phyloP scores from a whole-genome alignment of 371 early-diverging fungal species.

The Mortierella sp. region DNA sequence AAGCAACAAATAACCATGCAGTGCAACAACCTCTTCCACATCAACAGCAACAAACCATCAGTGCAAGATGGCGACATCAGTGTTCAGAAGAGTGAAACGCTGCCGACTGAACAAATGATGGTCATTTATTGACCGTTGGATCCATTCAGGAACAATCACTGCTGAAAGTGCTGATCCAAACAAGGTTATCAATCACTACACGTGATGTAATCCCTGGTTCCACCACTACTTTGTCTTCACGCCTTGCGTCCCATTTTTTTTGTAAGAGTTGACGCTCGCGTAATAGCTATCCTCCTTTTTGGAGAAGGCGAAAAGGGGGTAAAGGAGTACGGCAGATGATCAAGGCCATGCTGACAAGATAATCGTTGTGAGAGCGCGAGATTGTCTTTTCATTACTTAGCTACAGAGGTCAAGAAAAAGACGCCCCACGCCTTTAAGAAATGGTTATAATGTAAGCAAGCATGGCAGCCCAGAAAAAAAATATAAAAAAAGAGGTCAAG shows the following conservation, averaged over 20 bases:
- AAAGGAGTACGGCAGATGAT: background rate
- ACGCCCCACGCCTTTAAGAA: background rate
- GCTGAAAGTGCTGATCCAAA: background rate
- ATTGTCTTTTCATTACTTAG: background rate
- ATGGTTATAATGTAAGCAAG: background rate
- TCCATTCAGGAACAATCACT: background rate
- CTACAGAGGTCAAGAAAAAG: background rate
- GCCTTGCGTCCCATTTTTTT: too few species aligned
- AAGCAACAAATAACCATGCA: slow-evolving; percentile 5
- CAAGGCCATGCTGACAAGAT: background rate
- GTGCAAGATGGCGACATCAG: background rate
- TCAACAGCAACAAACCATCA: background rate
- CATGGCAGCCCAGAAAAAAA: background rate
- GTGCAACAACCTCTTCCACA: background rate
- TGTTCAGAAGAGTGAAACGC: background rate
- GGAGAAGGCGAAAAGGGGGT: background rate
- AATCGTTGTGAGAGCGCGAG: background rate
- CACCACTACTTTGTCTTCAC: too few species aligned
- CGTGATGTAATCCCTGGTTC: background rate
- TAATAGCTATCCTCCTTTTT: too few species aligned
- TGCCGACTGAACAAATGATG: background rate
- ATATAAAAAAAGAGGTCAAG: background rate
- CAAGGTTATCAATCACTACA: background rate
- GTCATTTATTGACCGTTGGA: background rate
- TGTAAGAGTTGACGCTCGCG: too few species aligned